phyloP scores from a whole-genome alignment of 2,329 filamentous ascomycete species.

The Neonectria neomacrospora region DNA sequence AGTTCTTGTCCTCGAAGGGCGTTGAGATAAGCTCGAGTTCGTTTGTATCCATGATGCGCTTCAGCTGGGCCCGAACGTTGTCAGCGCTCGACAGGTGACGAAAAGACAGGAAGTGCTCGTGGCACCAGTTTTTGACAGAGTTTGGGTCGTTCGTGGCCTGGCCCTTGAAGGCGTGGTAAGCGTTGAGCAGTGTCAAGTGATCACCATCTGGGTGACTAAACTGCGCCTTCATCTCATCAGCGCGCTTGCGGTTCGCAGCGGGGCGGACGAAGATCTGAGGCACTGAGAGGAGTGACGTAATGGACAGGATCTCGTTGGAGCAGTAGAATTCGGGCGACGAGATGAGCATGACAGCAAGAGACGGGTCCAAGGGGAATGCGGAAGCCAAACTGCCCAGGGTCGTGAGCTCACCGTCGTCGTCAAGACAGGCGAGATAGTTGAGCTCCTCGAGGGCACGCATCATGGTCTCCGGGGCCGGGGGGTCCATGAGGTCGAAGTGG shows the following conservation, averaged over 20 bases:
- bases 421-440: constrained; percentile 95
- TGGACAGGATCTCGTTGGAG: constrained; percentile 96
- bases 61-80: constrained; percentile 90
- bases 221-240: constrained; percentile 96
- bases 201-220: constrained; percentile 95
- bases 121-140: constrained; percentile 91
- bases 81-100: constrained; percentile 92
- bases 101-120: constrained; percentile 93
- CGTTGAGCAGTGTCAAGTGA: constrained; percentile 95
- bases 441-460: constrained; percentile 98
- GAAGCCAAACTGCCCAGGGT: constrained; percentile 86
- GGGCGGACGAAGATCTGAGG: constrained; percentile 94
- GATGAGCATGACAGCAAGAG: constrained; percentile 97
- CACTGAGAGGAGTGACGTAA: constrained; percentile 92
- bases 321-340: constrained; percentile 98
- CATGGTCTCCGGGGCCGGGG: constrained; percentile 95
- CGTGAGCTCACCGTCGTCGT: constrained; percentile 95
- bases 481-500: constrained; percentile 99
- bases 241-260: constrained; percentile 84
- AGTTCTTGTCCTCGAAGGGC: constrained; percentile 93
- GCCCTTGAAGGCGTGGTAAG: constrained; percentile 96
- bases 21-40: constrained; percentile 89
- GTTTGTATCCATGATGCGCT: constrained; percentile 95
- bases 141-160: constrained; percentile 66
- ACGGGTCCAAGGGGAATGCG: constrained; percentile 93